These are phyloP conservation scores for Penicillium silybi DNA, from an alignment of 495 filamentous ascomycete species.

Conservation along the genomic window DNA sequence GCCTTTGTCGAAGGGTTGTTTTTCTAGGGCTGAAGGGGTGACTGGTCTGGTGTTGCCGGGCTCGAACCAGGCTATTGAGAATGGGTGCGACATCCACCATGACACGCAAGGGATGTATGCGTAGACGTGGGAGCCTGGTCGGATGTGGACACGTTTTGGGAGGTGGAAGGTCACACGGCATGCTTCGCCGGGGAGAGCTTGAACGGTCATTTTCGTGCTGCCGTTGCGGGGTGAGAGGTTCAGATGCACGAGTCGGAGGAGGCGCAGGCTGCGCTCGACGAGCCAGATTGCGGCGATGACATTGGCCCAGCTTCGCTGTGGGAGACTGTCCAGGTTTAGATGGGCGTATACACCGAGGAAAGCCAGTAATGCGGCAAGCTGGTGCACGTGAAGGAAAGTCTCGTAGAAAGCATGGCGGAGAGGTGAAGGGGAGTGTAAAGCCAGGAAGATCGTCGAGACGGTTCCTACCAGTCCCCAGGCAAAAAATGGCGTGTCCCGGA, in stretches of 20 bases:
- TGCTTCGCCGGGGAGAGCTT: slow-evolving; percentile 53
- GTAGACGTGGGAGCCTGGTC: slow-evolving; percentile 75
- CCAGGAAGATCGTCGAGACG: slow-evolving; percentile 57
- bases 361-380: slow-evolving; percentile 58
- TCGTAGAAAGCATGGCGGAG: slow-evolving; percentile 90
- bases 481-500: slow-evolving; percentile 59
- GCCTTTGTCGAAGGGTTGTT: slow-evolving; percentile 37
- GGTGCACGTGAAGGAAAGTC: slow-evolving; percentile 76
- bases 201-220: slow-evolving; percentile 40
- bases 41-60: slow-evolving; percentile 23
- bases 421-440: slow-evolving; percentile 68
- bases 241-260: slow-evolving; percentile 54
- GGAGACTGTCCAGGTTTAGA: slow-evolving; percentile 55
- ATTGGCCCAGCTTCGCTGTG: slow-evolving; percentile 59
- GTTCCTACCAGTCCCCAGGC: slow-evolving; percentile 49
- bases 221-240: slow-evolving; percentile 46
- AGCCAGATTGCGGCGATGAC: slow-evolving; percentile 61
- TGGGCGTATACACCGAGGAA: slow-evolving; percentile 69
- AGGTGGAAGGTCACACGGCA: slow-evolving; percentile 66
- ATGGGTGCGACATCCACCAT: slow-evolving; percentile 63
- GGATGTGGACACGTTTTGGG: slow-evolving; percentile 69
- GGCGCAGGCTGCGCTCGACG: slow-evolving; percentile 57
- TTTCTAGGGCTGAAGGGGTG: slow-evolving; percentile 31
- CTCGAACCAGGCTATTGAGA: slow-evolving; percentile 55
- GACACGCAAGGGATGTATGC: slow-evolving; percentile 75